phyloP scores from a whole-genome alignment of 305 asterid species.

The Withania somnifera region DNA sequence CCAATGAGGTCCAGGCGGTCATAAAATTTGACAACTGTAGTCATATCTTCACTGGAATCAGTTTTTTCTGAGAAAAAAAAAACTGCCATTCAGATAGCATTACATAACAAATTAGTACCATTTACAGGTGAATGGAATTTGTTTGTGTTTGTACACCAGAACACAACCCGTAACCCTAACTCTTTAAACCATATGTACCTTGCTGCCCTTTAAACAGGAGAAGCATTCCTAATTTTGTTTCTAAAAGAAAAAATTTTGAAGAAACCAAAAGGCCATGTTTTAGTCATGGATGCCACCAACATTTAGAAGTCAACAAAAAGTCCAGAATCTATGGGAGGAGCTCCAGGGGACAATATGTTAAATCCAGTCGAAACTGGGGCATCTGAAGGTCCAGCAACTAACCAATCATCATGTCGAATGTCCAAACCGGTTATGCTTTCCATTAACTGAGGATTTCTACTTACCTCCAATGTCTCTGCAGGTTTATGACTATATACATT shows the following conservation, averaged over 20 bases:
- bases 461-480: conserved; percentile 2
- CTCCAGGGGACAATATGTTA: conserved; percentile 34
- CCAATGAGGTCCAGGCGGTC: not conserved
- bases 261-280: not conserved
- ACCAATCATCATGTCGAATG: conserved; percentile 22
- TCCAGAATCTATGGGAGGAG: conserved; percentile 37
- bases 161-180: not conserved
- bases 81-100: not conserved
- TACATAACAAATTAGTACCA: not conserved
- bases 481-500: conserved; percentile 18
- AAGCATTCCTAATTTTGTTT: not conserved
- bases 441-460: conserved; percentile 15
- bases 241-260: not conserved
- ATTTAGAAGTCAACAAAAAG: conserved; percentile 25
- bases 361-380: conserved; percentile 6
- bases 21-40: not conserved
- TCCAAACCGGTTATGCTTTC: conserved; percentile 14
- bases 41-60: not conserved
- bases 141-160: not conserved
- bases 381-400: conserved; percentile 21
- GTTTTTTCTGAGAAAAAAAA: not conserved
- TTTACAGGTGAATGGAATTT: not conserved
- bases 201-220: not conserved
- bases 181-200: conserved; percentile 1
- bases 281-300: not conserved